Percentiles rank a stretch among this genome's conserved stretches.
phyloP scores from a whole-genome alignment of 129 eudicot genomes.

The Chrysanthemum seticuspe region DNA sequence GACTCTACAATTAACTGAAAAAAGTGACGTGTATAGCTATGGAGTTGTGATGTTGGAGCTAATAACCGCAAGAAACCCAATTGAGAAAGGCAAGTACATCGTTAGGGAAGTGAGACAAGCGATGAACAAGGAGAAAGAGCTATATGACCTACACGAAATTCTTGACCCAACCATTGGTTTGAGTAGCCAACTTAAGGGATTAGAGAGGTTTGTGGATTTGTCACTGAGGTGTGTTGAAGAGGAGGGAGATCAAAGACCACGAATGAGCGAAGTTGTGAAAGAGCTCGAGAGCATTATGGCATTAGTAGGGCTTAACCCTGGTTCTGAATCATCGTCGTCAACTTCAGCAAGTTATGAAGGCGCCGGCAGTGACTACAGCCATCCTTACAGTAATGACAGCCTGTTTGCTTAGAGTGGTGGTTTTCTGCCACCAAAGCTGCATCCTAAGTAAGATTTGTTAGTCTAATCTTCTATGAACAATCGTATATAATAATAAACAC shows the following conservation, averaged over 20 bases:
- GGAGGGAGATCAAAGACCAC: slow-evolving; percentile 44
- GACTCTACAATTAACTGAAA: slow-evolving; percentile 59
- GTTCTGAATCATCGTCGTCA: slow-evolving; percentile 35
- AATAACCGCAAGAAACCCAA: slow-evolving; percentile 61
- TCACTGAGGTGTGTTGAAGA: slow-evolving; percentile 59
- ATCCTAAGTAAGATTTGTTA: slow-evolving; percentile 17
- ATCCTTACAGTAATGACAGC: slow-evolving; percentile 39
- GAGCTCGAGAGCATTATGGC: slow-evolving; percentile 46
- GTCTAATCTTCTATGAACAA: too few relatives aligned
- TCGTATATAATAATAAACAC: too few relatives aligned
- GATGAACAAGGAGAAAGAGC: slow-evolving; percentile 45
- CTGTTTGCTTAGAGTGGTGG: slow-evolving; percentile 34
- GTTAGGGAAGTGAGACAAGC: slow-evolving; percentile 59
- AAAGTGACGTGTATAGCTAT: slow-evolving; percentile 73
- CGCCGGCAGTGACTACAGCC: slow-evolving; percentile 15
- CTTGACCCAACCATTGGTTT: slow-evolving; percentile 48
- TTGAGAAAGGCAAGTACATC: slow-evolving; percentile 67
- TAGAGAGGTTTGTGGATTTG: slow-evolving; percentile 55
- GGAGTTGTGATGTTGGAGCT: slow-evolving; percentile 68
- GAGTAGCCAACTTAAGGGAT: slow-evolving; percentile 28
- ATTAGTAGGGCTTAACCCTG: slow-evolving; percentile 45
- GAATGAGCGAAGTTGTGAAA: slow-evolving; percentile 59
- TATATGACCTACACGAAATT: slow-evolving; percentile 37
- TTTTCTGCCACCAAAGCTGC: slow-evolving; percentile 14
- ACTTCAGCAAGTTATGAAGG: slow-evolving; percentile 38